phyloP scores from a whole-genome alignment of 768 basidiomycete species.

The Holtermanniella nyarrowii region DNA sequence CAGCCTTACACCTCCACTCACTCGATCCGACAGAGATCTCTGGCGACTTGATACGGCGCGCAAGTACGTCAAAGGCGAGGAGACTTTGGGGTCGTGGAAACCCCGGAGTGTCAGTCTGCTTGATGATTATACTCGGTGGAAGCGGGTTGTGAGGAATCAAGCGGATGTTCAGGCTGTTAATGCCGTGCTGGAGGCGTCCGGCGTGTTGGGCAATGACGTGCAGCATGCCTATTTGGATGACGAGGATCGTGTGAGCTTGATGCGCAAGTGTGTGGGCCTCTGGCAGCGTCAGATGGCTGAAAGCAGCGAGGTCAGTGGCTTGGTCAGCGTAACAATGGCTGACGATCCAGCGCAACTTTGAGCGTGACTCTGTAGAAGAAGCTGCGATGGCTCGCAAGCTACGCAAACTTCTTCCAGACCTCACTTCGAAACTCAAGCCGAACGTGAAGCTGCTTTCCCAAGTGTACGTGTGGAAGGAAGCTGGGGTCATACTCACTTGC shows the following conservation, averaged over 20 bases:
- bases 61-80: slow-evolving; percentile 90
- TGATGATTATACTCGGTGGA: slow-evolving; percentile 68
- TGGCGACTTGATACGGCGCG: slow-evolving; percentile 92
- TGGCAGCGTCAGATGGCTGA: slow-evolving; percentile 81
- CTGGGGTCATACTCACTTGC: slow-evolving; percentile 2
- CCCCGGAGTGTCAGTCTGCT: slow-evolving; percentile 80
- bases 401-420: slow-evolving; percentile 20
- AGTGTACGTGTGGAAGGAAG: slow-evolving; percentile 48
- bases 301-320: slow-evolving; percentile 54
- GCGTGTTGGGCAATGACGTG: slow-evolving; percentile 6
- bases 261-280: slow-evolving; percentile 58
- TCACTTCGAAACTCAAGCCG: slow-evolving; percentile 29
- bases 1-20: slow-evolving; percentile 68
- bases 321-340: slow-evolving; percentile 11
- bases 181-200: slow-evolving; percentile 50
- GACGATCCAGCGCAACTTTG: slow-evolving; percentile 58
- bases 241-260: slow-evolving; percentile 42
- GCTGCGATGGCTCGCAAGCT: slow-evolving; percentile 43
- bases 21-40: slow-evolving; percentile 74
- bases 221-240: slow-evolving; percentile 6
- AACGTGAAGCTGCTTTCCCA: slow-evolving; percentile 53
- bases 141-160: slow-evolving; percentile 59
- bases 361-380: slow-evolving; percentile 56
- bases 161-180: slow-evolving; percentile 86
- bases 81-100: slow-evolving; percentile 69